Evolutionary conservation across 441 rosid species (phyloP), one percentile per base, ranked within the genome.

Genomic region (Biscutella laevigata): DNA sequence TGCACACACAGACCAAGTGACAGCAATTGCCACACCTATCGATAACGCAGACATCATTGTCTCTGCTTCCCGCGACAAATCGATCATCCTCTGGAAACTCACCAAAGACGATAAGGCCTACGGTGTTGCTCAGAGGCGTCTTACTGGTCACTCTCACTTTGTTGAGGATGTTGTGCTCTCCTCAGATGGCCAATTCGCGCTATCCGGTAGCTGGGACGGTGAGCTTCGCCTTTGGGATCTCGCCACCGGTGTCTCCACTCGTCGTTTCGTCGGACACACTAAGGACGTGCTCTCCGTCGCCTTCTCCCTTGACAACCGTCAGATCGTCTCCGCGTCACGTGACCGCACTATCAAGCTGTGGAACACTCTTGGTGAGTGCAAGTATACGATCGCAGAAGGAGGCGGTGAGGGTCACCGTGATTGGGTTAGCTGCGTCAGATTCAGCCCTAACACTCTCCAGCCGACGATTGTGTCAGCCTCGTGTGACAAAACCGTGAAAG

Each of bases 191-290:
- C 96, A 88, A 74, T 92, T 88, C 58, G 98, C 98, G 0, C 92
- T 92, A 11, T 92, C 97, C 32, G 92, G 95, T 4, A 79, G 95
- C 32, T 92, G 98, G 98, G 98, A 91, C 68, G 83, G 94, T 22
- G 96, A 87, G 80, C 98, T 91, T 26, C 96, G 98, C 7, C 95
- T 91, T 33, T 91, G 98, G 98, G 98, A 91, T 62, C 86, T 91
- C 22, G 70, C 77, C n/a, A 7, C 84, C 15, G 98, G 96, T 2
- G 53, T 64, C 10, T 74, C 89, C 11, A 78, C 95, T 29, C 88
- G 95, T 46, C 67, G 98, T 4, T 92, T 92, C 45, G 95, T 82
- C 0, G 95, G 98, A 16, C 98, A 91, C 81, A 76, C 91, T 11
- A 91, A 91, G 64, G 96, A 91, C 10, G 98, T 91, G 1, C 78